Conservation (phyloP, 257 asterid species). For the Ajuga chamaepitys region DNA sequence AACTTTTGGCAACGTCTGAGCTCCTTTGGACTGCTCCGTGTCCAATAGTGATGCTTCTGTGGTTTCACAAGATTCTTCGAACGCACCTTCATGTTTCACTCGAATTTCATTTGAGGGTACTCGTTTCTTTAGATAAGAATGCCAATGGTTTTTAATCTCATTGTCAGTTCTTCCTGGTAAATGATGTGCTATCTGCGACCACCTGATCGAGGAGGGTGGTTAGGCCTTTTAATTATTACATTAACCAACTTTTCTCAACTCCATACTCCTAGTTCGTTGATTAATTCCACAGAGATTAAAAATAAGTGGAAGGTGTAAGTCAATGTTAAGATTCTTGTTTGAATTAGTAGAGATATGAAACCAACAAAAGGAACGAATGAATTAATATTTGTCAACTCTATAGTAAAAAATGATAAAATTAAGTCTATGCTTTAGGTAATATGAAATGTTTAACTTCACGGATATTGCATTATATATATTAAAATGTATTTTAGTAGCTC, state of each 20-base stretch:
- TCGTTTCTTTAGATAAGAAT: constrained; percentile 62
- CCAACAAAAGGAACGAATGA: too few relatives aligned
- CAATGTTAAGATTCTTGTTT: constrained; percentile 7
- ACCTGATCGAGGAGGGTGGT: constrained; percentile 38
- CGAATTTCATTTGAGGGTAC: constrained; percentile 17
- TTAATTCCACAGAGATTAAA: background rate
- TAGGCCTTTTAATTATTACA: background rate
- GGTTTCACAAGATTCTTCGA: constrained; percentile 28
- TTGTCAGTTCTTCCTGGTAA: constrained; percentile 77
- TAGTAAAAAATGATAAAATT: too few relatives aligned
- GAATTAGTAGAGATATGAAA: background rate
- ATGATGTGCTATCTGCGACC: constrained; percentile 71
- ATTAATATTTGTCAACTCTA: too few relatives aligned
- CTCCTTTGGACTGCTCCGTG: constrained; percentile 27
- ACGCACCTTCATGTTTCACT: background rate
- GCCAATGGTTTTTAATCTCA: constrained; percentile 74
- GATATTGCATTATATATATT: too few relatives aligned
- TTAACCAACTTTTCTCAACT: too few relatives aligned
- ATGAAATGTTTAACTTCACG: too few relatives aligned
- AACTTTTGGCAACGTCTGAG: constrained; percentile 42
- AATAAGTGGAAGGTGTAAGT: constrained; percentile 11
- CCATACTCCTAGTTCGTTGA: background rate
- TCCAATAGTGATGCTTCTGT: constrained; percentile 19
- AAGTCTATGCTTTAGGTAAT: too few relatives aligned
- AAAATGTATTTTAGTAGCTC: too few relatives aligned